Conservation (phyloP, 1,139 yeast genomes). For the Candida sp. region DNA sequence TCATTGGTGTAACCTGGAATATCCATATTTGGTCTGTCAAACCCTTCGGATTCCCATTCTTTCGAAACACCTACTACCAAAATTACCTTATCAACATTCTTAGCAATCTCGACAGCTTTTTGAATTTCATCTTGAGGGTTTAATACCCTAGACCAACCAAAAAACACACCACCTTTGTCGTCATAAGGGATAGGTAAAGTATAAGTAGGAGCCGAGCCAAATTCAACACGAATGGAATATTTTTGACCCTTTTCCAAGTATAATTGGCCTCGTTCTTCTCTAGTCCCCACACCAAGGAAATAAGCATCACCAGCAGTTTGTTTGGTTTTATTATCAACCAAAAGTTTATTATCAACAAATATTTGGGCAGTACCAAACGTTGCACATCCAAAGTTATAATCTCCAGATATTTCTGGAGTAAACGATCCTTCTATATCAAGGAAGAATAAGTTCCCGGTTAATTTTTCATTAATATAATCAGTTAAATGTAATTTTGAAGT, state of each 20-base stretch:
- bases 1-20: constrained; percentile 49
- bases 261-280: constrained; percentile 37
- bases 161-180: constrained; percentile 31
- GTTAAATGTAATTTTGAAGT: constrained; percentile 41
- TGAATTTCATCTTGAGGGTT: constrained; percentile 20
- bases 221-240: constrained; percentile 42
- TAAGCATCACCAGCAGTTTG: constrained; percentile 49
- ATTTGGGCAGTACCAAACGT: constrained; percentile 53
- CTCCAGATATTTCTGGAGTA: constrained; percentile 44
- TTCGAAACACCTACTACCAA: constrained; percentile 39
- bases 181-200: constrained; percentile 16
- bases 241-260: constrained; percentile 34
- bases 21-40: constrained; percentile 28
- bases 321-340: constrained; percentile 54
- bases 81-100: constrained; percentile 32
- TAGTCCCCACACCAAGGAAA: constrained; percentile 45
- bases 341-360: constrained; percentile 47
- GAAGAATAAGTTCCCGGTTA: constrained; percentile 28
- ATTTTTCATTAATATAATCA: constrained; percentile 42
- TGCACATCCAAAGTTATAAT: constrained; percentile 49
- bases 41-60: constrained; percentile 38
- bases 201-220: constrained; percentile 47
- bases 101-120: constrained; percentile 27
- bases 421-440: constrained; percentile 42
- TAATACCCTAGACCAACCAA: constrained; percentile 21